Conservation (phyloP, 202 grass and related monocot genomes). For the Carex arenaria region DNA sequence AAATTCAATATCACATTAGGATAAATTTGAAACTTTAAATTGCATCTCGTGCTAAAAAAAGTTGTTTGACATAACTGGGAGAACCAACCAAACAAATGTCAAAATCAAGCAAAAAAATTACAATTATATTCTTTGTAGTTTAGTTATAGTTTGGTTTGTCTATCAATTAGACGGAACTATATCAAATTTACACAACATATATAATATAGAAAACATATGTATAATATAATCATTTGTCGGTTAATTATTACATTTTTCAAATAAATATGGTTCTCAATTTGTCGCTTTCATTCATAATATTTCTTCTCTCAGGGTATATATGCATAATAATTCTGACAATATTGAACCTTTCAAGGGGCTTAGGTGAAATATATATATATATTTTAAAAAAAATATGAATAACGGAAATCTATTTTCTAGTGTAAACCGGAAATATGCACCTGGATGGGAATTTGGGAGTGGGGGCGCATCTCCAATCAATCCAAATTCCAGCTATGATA, state of each 20-base stretch:
- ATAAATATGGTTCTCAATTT: not conserved
- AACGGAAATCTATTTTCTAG: not conserved
- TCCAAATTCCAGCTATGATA: conserved; percentile 20
- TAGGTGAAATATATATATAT: not conserved
- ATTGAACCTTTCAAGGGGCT: not conserved
- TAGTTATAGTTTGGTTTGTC: not conserved
- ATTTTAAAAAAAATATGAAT: not conserved
- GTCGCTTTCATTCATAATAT: not conserved
- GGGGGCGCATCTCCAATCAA: conserved; percentile 15
- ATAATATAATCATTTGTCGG: not conserved
- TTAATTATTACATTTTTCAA: not conserved
- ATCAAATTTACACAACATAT: too few relatives aligned
- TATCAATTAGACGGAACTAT: not conserved
- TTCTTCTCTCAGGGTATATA: too few relatives aligned
- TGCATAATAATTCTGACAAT: not conserved
- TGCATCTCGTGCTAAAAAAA: too few relatives aligned
- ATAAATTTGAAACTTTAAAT: too few relatives aligned
- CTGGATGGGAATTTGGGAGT: conserved; percentile 3
- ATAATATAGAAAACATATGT: not conserved
- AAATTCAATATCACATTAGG: too few relatives aligned
- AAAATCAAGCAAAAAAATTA: not conserved
- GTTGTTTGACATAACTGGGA: not conserved
- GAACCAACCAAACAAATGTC: not conserved
- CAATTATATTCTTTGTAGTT: not conserved
- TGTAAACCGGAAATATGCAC: not conserved